These are phyloP conservation scores for Yarrowia galli DNA, from an alignment of 1,139 yeast genomes.

Conservation along the genomic window DNA sequence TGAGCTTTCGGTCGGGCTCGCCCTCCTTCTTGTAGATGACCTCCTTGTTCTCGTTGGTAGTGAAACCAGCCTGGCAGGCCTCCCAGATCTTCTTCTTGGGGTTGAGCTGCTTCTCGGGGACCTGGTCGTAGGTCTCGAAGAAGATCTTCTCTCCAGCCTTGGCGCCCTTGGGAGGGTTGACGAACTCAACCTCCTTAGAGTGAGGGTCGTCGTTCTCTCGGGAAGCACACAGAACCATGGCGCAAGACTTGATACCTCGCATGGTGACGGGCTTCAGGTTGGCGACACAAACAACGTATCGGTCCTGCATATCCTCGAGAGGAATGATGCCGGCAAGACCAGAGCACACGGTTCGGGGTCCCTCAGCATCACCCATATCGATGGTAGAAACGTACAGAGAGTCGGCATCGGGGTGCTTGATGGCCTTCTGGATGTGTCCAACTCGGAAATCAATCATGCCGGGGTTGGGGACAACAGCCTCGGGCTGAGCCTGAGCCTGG, in stretches of 20 bases:
- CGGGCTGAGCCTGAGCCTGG: slow-evolving; percentile 56
- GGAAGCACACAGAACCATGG: slow-evolving; percentile 97
- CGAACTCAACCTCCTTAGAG: slow-evolving; percentile 72
- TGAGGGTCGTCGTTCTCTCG: slow-evolving; percentile 57
- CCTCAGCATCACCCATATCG: slow-evolving; percentile 93
- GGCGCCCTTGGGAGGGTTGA: slow-evolving; percentile 93
- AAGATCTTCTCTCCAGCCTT: slow-evolving; percentile 96
- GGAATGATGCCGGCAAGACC: slow-evolving; percentile 85
- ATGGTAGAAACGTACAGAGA: slow-evolving; percentile 94
- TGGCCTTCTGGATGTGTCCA: slow-evolving; percentile 95
- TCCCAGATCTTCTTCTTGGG: slow-evolving; percentile 99
- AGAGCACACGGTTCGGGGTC: slow-evolving; percentile 98
- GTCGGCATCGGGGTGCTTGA: slow-evolving; percentile 98
- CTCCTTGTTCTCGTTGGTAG: slow-evolving; percentile 76
- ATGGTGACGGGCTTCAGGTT: slow-evolving; percentile 89
- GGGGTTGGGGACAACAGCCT: slow-evolving; percentile 73
- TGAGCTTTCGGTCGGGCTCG: slow-evolving; percentile 76
- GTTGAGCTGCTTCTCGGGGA: slow-evolving; percentile 89
- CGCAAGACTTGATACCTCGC: slow-evolving; percentile 94
- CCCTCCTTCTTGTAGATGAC: slow-evolving; percentile 86
- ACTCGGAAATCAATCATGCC: slow-evolving; percentile 90
- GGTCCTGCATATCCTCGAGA: slow-evolving; percentile 81
- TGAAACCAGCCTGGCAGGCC: slow-evolving; percentile 86
- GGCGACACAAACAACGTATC: slow-evolving; percentile 82
- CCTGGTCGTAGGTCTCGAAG: slow-evolving; percentile 83